Base-by-base conservation (phyloP, 306 rosid species). In the Citrullus colocynthis region DNA sequence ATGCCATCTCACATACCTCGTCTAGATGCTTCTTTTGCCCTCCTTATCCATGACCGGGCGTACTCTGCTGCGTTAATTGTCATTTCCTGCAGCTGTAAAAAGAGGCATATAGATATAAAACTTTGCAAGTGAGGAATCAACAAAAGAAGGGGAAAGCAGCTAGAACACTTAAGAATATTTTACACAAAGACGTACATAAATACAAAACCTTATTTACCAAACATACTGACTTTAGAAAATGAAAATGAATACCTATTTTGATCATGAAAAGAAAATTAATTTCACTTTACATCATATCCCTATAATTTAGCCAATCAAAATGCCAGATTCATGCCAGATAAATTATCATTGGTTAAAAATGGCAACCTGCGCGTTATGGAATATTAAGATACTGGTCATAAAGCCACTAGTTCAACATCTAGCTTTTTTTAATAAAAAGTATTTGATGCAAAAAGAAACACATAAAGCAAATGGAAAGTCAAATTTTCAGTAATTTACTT, bases 11-110 rank as follows among this genome's bases (percentile, higher is more conserved):
- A 56, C 80, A 72, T 86, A 90, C 99, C 99, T 64, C 67, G 90
- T 74, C 90, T 83, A 71, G 97, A 88, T 71, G 89, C 93, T 82
- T 88, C 89, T 84, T 83, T 95, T 58, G 93, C 96, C 82, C 74
- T 83, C 77, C 87, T 85, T 84, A 92, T 83, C 97, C 97, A 95
- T 73, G 87, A 83, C 69, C 63, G 88, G 59, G 97, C 91, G 80
- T 62, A 75, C 75, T 88, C 97, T 65, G 93, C 92, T 32, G 97
- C 90, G 69, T 58, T 87, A 78, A 57, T 20, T 70, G 89, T 84
- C 84, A 83, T 52, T 74, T 89, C 92, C 84, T 84, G 92, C 70
- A 95, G 84, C 99, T 95, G 90, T 51, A 81, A 69, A 81, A 69
- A 30, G 34, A 78, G 48, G 30, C 6, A 59, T 7, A 84, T 16